Conservation (phyloP, 108 stramenopile genomes). For the Cylindrotheca closterium region DNA sequence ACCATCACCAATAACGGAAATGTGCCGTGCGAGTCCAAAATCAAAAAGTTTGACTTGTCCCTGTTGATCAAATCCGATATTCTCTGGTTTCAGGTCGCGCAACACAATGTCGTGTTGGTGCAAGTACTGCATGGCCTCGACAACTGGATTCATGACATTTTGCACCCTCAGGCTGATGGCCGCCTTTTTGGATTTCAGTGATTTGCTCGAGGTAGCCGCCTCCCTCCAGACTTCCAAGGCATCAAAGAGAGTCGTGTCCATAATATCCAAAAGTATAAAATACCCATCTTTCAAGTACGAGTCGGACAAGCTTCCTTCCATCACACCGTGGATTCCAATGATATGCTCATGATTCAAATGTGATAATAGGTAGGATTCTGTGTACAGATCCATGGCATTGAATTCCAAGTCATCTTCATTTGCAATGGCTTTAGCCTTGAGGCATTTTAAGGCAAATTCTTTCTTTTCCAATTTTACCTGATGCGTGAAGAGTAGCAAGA, state of each 20-base stretch:
- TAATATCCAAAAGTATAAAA: slow-evolving; percentile 40
- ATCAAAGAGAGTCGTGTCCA: slow-evolving; percentile 22
- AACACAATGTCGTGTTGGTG: slow-evolving; percentile 37
- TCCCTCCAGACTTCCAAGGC: slow-evolving; percentile 32
- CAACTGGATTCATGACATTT: slow-evolving; percentile 25
- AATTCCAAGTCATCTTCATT: slow-evolving; percentile 3
- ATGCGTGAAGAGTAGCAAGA: too few relatives aligned
- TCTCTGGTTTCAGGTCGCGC: slow-evolving; percentile 57
- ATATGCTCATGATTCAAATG: slow-evolving; percentile 24
- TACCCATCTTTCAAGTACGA: slow-evolving; percentile 13
- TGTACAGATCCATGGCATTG: slow-evolving; percentile 24
- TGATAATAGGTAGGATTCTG: slow-evolving; percentile 23
- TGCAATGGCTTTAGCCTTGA: slow-evolving; percentile 15
- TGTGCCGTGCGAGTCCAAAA: slow-evolving; percentile 40
- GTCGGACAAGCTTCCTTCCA: neutral
- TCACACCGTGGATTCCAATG: slow-evolving; percentile 14
- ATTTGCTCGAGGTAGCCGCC: neutral
- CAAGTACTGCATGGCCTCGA: slow-evolving; percentile 40
- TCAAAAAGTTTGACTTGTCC: slow-evolving; percentile 34
- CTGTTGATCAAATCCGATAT: slow-evolving; percentile 49
- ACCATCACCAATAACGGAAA: slow-evolving; percentile 4
- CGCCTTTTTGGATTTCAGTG: neutral
- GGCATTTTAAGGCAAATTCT: slow-evolving; percentile 13
- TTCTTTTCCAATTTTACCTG: too few relatives aligned
- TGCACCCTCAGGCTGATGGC: slow-evolving; percentile 1